These are phyloP conservation scores for Ogataea pini DNA, from an alignment of 805 yeast species.

Conservation along the genomic window DNA sequence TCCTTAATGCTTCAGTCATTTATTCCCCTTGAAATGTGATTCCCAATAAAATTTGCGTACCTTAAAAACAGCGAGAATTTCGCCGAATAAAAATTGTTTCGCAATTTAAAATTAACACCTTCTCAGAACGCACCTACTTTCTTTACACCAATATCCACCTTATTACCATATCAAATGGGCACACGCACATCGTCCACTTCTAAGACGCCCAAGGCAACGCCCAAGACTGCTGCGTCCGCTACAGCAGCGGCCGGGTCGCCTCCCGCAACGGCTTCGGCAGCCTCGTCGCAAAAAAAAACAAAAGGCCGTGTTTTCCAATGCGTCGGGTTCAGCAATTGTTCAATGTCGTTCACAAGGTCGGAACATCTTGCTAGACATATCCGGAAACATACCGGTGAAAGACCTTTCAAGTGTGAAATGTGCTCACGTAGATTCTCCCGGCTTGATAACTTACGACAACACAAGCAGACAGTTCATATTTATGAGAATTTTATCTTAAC, in stretches of 20 bases:
- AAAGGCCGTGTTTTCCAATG: conserved; percentile 79
- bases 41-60: background rate
- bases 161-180: background rate
- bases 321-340: conserved; percentile 81
- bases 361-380: conserved; percentile 93
- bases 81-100: conserved; percentile 6
- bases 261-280: background rate
- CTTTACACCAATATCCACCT: background rate
- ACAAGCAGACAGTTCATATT: conserved; percentile 81
- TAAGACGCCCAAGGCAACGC: conserved; percentile 1
- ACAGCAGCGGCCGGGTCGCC: background rate
- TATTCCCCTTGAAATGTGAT: background rate
- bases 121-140: background rate
- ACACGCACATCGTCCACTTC: conserved; percentile 3
- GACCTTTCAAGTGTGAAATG: conserved; percentile 86
- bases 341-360: conserved; percentile 85
- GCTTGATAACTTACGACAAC: conserved; percentile 87
- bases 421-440: conserved; percentile 79
- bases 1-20: background rate
- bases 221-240: background rate
- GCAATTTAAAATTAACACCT: background rate
- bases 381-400: conserved; percentile 90
- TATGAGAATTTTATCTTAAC: conserved; percentile 41
- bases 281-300: conserved; percentile 37
- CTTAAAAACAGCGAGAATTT: conserved; percentile 8